phyloP scores from a whole-genome alignment of 495 filamentous ascomycete species.

The Xylaria telfairii region DNA sequence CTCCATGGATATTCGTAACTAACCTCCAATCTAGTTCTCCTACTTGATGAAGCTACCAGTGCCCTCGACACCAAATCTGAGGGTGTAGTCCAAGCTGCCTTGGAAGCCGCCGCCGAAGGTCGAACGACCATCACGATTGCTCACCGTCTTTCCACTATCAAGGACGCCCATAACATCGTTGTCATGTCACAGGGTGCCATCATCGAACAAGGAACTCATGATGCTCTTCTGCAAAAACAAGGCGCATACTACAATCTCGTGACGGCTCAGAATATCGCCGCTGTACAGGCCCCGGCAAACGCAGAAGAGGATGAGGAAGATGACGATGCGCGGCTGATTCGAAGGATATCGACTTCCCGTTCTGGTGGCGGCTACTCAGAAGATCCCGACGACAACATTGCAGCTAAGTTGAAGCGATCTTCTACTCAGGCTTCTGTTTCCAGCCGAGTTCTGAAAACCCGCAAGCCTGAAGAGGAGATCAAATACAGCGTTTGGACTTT shows the following conservation, averaged over 20 bases:
- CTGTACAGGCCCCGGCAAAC: conserved; percentile 60
- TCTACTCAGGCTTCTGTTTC: conserved; percentile 73
- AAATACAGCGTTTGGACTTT: conserved; percentile 79
- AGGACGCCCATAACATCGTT: conserved; percentile 92
- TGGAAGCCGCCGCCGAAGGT: conserved; percentile 86
- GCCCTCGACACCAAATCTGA: conserved; percentile 96
- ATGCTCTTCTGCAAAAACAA: conserved; percentile 64
- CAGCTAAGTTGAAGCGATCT: conserved; percentile 62
- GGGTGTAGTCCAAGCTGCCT: conserved; percentile 90
- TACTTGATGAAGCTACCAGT: conserved; percentile 94
- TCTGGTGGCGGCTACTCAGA: conserved; percentile 18
- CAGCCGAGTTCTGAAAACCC: conserved; percentile 67
- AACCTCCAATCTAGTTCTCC: conserved; percentile 60
- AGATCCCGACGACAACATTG: conserved; percentile 67
- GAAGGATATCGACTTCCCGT: conserved; percentile 49
- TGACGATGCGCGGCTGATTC: conserved; percentile 54
- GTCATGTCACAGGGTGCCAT: conserved; percentile 86
- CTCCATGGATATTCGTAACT: not conserved
- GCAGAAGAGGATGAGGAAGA: conserved; percentile 56
- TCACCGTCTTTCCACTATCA: conserved; percentile 93
- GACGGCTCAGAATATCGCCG: conserved; percentile 78
- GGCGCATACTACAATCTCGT: conserved; percentile 79
- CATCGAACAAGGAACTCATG: conserved; percentile 87
- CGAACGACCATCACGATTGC: conserved; percentile 96
- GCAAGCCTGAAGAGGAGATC: conserved; percentile 50